Base-by-base conservation (phyloP, 1,284 basidiomycete genomes). In the Naganishia albida region DNA sequence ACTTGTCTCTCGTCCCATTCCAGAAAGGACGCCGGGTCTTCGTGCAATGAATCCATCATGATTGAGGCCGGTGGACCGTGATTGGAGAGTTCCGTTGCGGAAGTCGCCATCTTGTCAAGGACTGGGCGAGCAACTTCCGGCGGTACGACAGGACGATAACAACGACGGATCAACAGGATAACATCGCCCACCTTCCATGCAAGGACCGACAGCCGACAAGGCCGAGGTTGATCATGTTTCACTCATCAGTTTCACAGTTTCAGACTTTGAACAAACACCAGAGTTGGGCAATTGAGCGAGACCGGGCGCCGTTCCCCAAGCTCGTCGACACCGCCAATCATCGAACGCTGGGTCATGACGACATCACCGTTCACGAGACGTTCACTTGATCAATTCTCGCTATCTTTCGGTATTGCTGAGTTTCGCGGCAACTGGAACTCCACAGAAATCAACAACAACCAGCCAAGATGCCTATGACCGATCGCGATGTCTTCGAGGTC, bases 1-100 rank as follows among this genome's bases (percentile, higher is more conserved):
- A 95, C 92, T 63, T 88, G 86, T 48, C 82, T 78, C 80, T 93
- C 90, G 75, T 90, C 86, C 91, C 93, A 93, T 67, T 89, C 86
- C 7, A 86, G 64, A 43, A 68, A 68, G 23, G 56, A 48, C 25
- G 44, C 56, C 15, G 56, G 56, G 26, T 60, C 56, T 25, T 48
- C 56, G 8, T 30, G n/a, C 16, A 60, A 18, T 3, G 46, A 25
- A 20, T 23, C 56, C 56, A 60, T 60, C 56, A 60, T 60, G 7
- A 48, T 60, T 8, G 56, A 34, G 16, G 56, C 46, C 16, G 56
- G 25, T 25, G 56, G 49, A 16, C 6, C 2, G 23, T 10, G 15
- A 10, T 15, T 25, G 25, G 53, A 18, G 38, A 30, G 39, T 3
- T 39, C 30, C 4, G 28, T n/a, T 38, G 7, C 34, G n/a, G 28